Base-by-base conservation (phyloP, 2,329 filamentous ascomycete genomes). In the Dryadomyces sulphureus region DNA sequence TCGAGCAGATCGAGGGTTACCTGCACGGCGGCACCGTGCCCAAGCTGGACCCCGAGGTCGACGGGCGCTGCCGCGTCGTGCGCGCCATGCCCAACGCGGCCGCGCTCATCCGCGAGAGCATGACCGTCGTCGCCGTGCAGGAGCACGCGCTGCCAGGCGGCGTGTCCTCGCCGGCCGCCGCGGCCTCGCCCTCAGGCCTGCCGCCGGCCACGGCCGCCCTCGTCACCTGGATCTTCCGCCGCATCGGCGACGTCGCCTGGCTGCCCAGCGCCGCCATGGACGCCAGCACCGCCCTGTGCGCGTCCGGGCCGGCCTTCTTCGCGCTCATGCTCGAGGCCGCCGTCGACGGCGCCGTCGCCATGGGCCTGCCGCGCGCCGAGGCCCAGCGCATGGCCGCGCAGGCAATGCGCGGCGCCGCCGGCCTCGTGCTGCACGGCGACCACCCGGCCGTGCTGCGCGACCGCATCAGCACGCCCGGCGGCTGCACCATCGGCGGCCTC, bases 61-160 rank as follows among this genome's bases (percentile, higher is more conserved):
- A 68, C 46, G 67, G 68, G 24, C 64, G 68, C 35, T 83, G 76
- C 61, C 68, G 74, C 38, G 71, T 92, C 39, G 79, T 93, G 5
- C 73, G 86, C 27, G 85, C 82, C 46, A 87, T 93, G 76, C 86
- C 86, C 54, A 93, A 93, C 66, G 89, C 84, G 0, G 85, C 86
- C 11, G 79, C 80, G 22, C 72, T 84, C 42, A 81, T 93, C 48
- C 68, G 84, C 41, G 81, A 93, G 62, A 80, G 76, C 54, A 92
- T 92, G 84, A 90, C 81, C 4, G 78, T 92, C 45, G 81, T 94
- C 53, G 79, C 77, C 41, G 77, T 72, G 41, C 68, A 72, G 7
- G 40, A 32, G 9, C 27, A 14, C 5, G 7, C 27, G 27, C 7
- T n/a, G n/a, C n/a, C 27, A 14, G 27, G 16, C 25, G 12, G 25